phyloP scores from a whole-genome alignment of 2,329 filamentous ascomycete species.

The Ceratocystis papillata region DNA sequence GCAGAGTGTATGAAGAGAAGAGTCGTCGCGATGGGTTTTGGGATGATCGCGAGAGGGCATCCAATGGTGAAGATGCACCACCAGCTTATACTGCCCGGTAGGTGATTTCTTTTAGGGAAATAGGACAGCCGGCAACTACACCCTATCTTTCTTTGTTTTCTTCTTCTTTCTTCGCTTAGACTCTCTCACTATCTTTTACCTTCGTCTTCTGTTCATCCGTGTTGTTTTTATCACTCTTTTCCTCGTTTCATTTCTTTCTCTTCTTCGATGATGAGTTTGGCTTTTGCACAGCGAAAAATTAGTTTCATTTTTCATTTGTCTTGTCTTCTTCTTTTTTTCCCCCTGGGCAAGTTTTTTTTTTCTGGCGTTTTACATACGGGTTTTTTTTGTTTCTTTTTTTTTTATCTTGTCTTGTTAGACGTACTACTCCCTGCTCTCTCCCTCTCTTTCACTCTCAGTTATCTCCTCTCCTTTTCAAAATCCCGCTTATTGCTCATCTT shows the following conservation, averaged over 20 bases:
- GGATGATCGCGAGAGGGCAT: conserved; percentile 35
- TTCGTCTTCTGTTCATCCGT: neutral
- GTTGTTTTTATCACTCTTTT: neutral
- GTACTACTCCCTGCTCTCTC: neutral
- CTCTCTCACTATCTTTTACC: neutral
- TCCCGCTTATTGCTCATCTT: neutral
- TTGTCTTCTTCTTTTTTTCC: neutral
- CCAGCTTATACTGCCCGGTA: conserved; percentile 47
- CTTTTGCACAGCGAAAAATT: neutral
- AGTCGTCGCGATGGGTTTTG: conserved; percentile 42
- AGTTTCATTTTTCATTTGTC: neutral
- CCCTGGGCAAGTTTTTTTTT: neutral
- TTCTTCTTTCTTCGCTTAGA: conserved; percentile 2
- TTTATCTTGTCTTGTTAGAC: neutral
- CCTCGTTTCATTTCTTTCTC: neutral
- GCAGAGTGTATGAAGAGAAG: conserved; percentile 81
- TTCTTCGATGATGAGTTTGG: conserved; percentile 12
- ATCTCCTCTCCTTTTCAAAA: neutral
- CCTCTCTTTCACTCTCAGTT: neutral
- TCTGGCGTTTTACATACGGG: neutral
- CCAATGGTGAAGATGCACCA: conserved; percentile 39
- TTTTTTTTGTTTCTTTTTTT: neutral
- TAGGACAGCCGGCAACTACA: neutral
- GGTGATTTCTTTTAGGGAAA: conserved; percentile 8
- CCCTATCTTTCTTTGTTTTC: conserved; percentile 3